Conservation (phyloP, 805 yeast species). For the Nakazawaea siamensis region DNA sequence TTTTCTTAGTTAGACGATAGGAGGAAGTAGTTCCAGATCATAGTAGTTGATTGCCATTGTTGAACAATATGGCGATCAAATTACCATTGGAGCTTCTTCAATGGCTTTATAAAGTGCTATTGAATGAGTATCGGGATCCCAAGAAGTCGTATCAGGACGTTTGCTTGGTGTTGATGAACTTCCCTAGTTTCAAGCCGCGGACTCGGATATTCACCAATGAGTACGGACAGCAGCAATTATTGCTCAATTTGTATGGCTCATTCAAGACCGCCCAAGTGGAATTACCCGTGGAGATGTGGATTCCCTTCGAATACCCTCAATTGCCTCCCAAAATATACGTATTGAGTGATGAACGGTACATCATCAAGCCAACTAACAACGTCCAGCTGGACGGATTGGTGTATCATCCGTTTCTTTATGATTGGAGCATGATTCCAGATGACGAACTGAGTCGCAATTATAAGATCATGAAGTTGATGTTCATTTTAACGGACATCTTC, state of each 20-base stretch:
- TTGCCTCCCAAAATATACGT: constrained; percentile 61
- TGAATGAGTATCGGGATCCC: constrained; percentile 53
- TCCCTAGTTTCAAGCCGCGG: constrained; percentile 51
- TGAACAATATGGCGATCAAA: constrained; percentile 1
- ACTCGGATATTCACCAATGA: constrained; percentile 55
- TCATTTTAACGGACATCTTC: constrained; percentile 14
- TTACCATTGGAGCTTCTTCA: constrained; percentile 36
- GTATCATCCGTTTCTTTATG: constrained; percentile 59
- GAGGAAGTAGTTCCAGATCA: too few species aligned
- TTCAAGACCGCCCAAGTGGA: constrained; percentile 30
- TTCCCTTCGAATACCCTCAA: constrained; percentile 67
- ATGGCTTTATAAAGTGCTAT: constrained; percentile 52
- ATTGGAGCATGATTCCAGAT: constrained; percentile 34
- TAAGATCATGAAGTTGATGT: constrained; percentile 18
- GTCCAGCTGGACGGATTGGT: constrained; percentile 67
- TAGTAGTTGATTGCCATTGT: too few species aligned
- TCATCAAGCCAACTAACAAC: constrained; percentile 50
- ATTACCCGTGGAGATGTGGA: constrained; percentile 67
- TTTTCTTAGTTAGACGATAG: too few species aligned
- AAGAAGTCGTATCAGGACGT: constrained; percentile 56
- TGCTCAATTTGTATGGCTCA: constrained; percentile 59
- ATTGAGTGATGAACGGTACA: constrained; percentile 36
- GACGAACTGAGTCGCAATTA: constrained; percentile 17
- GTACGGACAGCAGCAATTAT: constrained; percentile 49
- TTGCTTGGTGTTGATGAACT: constrained; percentile 40